Conservation (phyloP, 352 stramenopile species). For the Pythium pyrilobum region DNA sequence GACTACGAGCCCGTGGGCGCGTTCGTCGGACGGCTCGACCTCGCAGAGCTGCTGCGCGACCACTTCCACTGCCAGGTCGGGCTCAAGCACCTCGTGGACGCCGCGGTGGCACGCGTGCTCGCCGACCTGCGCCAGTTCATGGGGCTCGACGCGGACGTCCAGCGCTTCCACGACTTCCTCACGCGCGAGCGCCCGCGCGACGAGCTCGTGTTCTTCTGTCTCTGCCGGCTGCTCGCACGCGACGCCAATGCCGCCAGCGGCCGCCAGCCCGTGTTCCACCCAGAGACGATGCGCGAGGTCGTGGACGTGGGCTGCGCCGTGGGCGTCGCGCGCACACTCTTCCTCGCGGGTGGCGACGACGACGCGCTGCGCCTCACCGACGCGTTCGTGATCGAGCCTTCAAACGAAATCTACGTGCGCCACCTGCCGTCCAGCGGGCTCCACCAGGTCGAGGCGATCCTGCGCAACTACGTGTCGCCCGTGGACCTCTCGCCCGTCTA, state of each 20-base stretch:
- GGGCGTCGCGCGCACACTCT: slow-evolving; percentile 36
- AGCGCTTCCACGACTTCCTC: slow-evolving; percentile 55
- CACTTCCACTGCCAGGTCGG: slow-evolving; percentile 67
- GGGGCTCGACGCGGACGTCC: slow-evolving; percentile 44
- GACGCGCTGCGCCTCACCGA: slow-evolving; percentile 30
- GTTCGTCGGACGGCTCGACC: slow-evolving; percentile 26
- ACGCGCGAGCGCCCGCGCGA: slow-evolving; percentile 36
- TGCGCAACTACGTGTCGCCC: slow-evolving; percentile 24
- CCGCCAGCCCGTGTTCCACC: slow-evolving; percentile 47
- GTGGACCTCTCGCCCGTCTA: no score
- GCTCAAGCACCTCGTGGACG: slow-evolving; percentile 48
- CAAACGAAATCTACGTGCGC: slow-evolving; percentile 48
- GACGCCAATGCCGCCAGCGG: neutral
- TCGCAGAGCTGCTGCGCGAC: slow-evolving; percentile 36
- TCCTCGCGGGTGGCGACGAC: slow-evolving; percentile 44
- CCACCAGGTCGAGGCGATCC: slow-evolving; percentile 47
- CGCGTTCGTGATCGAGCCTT: slow-evolving; percentile 33
- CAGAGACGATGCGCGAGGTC: slow-evolving; percentile 47
- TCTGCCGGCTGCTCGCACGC: slow-evolving; percentile 33
- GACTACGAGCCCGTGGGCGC: slow-evolving; percentile 9
- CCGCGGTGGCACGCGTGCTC: slow-evolving; percentile 26
- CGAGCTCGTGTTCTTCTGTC: slow-evolving; percentile 59
- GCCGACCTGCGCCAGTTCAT: slow-evolving; percentile 32
- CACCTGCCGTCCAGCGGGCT: slow-evolving; percentile 47
- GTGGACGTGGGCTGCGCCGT: slow-evolving; percentile 40